phyloP scores from a whole-genome alignment of 2,329 filamentous ascomycete species.

The Coccinonectria pachysandricola region DNA sequence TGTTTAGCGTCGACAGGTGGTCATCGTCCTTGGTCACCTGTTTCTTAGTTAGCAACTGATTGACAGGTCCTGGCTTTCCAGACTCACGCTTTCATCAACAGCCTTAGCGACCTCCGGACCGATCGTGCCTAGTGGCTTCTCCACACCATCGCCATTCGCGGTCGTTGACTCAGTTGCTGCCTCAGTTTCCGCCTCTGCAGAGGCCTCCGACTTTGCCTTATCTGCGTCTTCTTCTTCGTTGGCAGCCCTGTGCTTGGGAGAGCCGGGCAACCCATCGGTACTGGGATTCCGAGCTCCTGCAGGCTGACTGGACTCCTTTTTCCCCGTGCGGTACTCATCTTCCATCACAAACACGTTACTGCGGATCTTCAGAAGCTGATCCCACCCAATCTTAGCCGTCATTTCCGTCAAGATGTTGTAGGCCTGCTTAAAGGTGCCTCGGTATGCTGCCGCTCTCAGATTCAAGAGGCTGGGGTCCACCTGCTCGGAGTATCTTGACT shows the following conservation, averaged over 20 bases:
- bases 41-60: conserved; percentile 9
- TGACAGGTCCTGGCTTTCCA: background rate
- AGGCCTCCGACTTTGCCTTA: conserved; percentile 24
- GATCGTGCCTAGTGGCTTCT: conserved; percentile 71
- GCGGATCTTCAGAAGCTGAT: conserved; percentile 84
- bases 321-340: conserved; percentile 91
- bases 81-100: conserved; percentile 58
- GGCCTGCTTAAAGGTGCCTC: conserved; percentile 90
- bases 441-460: conserved; percentile 79
- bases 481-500: conserved; percentile 69
- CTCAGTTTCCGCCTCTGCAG: conserved; percentile 21
- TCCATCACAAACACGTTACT: conserved; percentile 99
- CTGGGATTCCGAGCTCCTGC: conserved; percentile 57
- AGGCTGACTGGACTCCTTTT: conserved; percentile 47
- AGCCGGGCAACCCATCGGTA: conserved; percentile 65
- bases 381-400: conserved; percentile 95
- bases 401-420: conserved; percentile 93
- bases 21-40: conserved; percentile 56
- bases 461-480: conserved; percentile 81
- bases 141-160: conserved; percentile 41
- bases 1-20: conserved; percentile 82
- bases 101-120: conserved; percentile 68
- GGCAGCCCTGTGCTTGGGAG: conserved; percentile 49
- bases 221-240: conserved; percentile 30
- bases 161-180: conserved; percentile 8